Evolutionary conservation across 108 stramenopile species (phyloP).

Genomic region (Epithemia pelagica): DNA sequence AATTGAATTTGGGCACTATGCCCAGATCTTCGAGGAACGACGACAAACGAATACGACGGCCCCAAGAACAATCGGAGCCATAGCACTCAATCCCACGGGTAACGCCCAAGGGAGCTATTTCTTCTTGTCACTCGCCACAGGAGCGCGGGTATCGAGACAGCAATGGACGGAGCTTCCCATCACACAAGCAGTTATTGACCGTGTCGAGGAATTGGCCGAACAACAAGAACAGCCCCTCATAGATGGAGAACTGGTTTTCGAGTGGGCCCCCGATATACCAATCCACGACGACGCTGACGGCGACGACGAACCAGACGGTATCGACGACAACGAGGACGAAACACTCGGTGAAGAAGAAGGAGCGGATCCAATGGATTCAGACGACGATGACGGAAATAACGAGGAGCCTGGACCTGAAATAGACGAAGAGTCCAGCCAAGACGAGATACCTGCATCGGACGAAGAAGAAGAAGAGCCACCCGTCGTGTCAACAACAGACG

Average conservation of each 20-base stretch:
- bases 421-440: not conserved
- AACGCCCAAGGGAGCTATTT: too few relatives aligned
- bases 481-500: not conserved
- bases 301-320: too few relatives aligned
- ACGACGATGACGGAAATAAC: constrained; percentile 9
- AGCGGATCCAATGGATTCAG: not conserved
- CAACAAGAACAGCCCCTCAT: too few relatives aligned
- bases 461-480: not conserved
- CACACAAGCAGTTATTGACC: too few relatives aligned
- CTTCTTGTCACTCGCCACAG: constrained; percentile 20
- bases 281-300: constrained; percentile 23
- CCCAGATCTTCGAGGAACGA: too few relatives aligned
- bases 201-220: too few relatives aligned
- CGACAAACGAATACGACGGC: too few relatives aligned
- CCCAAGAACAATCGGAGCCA: too few relatives aligned
- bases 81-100: constrained; percentile 17
- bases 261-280: constrained; percentile 2
- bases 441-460: too few relatives aligned
- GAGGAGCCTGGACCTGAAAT: not conserved
- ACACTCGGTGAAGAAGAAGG: constrained; percentile 1
- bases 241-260: too few relatives aligned
- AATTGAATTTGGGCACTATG: too few relatives aligned
- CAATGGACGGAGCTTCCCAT: constrained; percentile 15
- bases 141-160: constrained; percentile 14
- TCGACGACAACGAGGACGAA: not conserved